Base-by-base conservation (phyloP, 2,329 filamentous ascomycete genomes). In the Endocalyx cinctus region DNA sequence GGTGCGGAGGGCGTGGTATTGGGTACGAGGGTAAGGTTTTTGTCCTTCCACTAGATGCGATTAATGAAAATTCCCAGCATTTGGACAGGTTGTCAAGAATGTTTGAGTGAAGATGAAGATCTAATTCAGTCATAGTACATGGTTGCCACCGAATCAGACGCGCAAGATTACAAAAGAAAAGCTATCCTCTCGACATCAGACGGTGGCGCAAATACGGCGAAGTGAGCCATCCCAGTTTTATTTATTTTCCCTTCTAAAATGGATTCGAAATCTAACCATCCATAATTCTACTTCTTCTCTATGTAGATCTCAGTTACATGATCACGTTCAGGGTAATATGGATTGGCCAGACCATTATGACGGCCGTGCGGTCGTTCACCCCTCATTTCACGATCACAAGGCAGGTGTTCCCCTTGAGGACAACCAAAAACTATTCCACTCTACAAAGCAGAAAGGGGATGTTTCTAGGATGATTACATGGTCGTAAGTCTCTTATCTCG, bases 111-210 rank as follows among this genome's bases (percentile, higher is more conserved):
- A n/a, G n/a, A n/a, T n/a, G n/a, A n/a, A n/a, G n/a, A n/a, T n/a
- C n/a, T n/a, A n/a, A n/a, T n/a, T n/a, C n/a, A n/a, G 25, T 10
- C n/a, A 18, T 5, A 57, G 60, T 63, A 60, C 16, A 50, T 60
- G 38, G 58, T 57, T 6, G 54, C 59, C 6, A 39, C 39, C 4
- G 59, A 63, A 33, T 59, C 58, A 4, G 48, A 53, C 10, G 55
- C 58, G 5, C 50, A 54, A 20, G 46, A 50, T 15, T 47, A 37
- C 15, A 58, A 55, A 34, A 54, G 52, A 29, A 38, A 55, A 33
- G 50, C 54, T 2, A 47, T 62, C n/a, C 16, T 62, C 5, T 42
- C 47, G 3, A 48, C 54, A 2, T 49, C 43, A 2, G 60, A 63
- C 25, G 59, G 60, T 1, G 59, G 49, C 11, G 22, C 38, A 6